These are phyloP conservation scores for Colletotrichum truncatum DNA, from an alignment of 2,329 filamentous ascomycete species.

Conservation along the genomic window DNA sequence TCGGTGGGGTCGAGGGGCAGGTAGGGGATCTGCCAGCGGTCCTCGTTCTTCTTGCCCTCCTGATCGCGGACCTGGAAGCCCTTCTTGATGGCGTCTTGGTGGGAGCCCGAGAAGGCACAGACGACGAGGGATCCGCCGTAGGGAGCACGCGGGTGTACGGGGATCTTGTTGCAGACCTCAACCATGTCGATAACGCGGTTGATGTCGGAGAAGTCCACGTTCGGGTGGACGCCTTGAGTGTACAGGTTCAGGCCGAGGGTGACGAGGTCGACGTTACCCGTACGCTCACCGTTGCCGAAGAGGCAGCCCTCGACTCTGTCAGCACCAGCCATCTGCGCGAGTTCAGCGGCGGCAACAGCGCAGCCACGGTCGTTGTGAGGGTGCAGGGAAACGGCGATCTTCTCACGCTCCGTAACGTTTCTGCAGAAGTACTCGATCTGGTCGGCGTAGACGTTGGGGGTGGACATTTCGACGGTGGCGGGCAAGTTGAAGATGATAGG, in stretches of 20 bases:
- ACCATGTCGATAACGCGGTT: slow-evolving; percentile 87
- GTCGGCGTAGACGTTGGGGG: slow-evolving; percentile 95
- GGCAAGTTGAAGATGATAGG: slow-evolving; percentile 97
- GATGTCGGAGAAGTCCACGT: slow-evolving; percentile 92
- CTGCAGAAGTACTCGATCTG: slow-evolving; percentile 96
- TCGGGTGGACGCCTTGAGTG: slow-evolving; percentile 86
- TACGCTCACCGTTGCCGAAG: slow-evolving; percentile 95
- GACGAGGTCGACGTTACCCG: slow-evolving; percentile 94
- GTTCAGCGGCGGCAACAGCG: slow-evolving; percentile 86
- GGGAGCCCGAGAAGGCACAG: slow-evolving; percentile 89
- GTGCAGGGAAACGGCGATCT: slow-evolving; percentile 89
- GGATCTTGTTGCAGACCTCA: slow-evolving; percentile 94
- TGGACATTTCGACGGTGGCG: slow-evolving; percentile 93
- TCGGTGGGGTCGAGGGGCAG: slow-evolving; percentile 92
- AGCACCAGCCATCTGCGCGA: slow-evolving; percentile 96
- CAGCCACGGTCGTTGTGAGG: slow-evolving; percentile 95
- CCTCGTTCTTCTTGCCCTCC: slow-evolving; percentile 66
- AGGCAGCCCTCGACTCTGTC: slow-evolving; percentile 94
- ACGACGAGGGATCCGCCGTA: slow-evolving; percentile 94
- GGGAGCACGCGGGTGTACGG: slow-evolving; percentile 87
- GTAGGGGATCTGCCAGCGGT: slow-evolving; percentile 82
- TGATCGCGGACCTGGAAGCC: slow-evolving; percentile 78
- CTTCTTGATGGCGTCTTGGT: slow-evolving; percentile 98
- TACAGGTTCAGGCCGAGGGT: slow-evolving; percentile 94
- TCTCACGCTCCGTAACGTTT: slow-evolving; percentile 84